Conservation (phyloP, 805 yeast species). For the Candida maris region DNA sequence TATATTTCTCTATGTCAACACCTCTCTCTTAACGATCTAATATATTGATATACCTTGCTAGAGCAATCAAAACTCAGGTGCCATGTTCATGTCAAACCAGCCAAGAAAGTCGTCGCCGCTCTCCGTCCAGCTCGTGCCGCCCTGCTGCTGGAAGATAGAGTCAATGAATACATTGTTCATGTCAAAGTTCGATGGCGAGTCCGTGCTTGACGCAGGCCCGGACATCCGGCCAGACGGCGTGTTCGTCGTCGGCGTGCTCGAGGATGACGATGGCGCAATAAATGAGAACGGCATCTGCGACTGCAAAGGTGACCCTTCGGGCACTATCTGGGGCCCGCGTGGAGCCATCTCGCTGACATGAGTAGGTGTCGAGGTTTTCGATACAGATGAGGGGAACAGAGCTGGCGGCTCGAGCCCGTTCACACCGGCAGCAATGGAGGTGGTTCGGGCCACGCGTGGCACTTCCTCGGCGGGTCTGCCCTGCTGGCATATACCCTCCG, state of each 20-base stretch:
- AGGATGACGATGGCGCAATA: slow-evolving; percentile 16
- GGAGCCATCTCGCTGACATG: slow-evolving; percentile 1
- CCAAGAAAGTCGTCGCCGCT: slow-evolving; percentile 86
- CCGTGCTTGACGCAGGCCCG: slow-evolving; percentile 13
- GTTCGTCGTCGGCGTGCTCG: slow-evolving; percentile 6
- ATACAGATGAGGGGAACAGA: slow-evolving; percentile 18
- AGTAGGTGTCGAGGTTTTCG: neutral
- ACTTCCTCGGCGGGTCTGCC: neutral
- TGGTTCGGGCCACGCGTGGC: slow-evolving; percentile 10
- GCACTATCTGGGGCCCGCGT: neutral
- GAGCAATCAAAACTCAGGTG: slow-evolving; percentile 47
- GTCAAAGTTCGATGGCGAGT: slow-evolving; percentile 26
- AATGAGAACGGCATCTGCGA: slow-evolving; percentile 6
- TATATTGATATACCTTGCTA: too few relatives aligned
- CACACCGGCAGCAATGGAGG: slow-evolving; percentile 25
- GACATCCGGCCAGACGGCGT: too few relatives aligned
- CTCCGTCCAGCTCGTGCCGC: slow-evolving; percentile 82
- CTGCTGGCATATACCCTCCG: neutral
- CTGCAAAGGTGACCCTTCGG: slow-evolving; percentile 9
- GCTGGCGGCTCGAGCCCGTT: slow-evolving; percentile 27
- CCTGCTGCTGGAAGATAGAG: slow-evolving; percentile 73
- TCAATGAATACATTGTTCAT: slow-evolving; percentile 35
- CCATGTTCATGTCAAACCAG: slow-evolving; percentile 85
- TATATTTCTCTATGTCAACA: too few relatives aligned
- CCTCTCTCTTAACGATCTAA: too few relatives aligned